Base-by-base conservation (phyloP, 441 rosid species). In the Euphorbia schlechtendalii region DNA sequence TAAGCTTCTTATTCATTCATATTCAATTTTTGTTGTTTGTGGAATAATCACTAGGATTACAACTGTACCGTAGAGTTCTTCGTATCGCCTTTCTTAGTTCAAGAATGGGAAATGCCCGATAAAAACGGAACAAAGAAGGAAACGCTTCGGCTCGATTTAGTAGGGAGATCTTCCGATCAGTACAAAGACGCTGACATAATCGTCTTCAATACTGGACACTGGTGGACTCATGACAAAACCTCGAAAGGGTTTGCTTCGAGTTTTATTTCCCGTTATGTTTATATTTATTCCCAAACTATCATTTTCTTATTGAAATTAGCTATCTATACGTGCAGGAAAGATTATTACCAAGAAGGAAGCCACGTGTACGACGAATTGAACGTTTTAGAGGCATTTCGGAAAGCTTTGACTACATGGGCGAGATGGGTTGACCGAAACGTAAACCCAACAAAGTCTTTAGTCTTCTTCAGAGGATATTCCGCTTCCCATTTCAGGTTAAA, bases 181-280 rank as follows among this genome's bases (percentile, higher is more conserved):
- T 93, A 93, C 69, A 87, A 78, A 73, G 77, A 53, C 21, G 97
- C 95, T 1, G 93, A 93, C 60, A 66, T 90, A 27, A n/a, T n/a
- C n/a, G n/a, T n/a, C n/a, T n/a, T n/a, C n/a, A n/a, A n/a, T n/a
- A n/a, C n/a, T n/a, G n/a, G 98, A 20, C 98, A 93, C 56, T 93
- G 98, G 98, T 90, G 98, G 98, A 93, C 97, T 74, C 99, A 93
- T 60, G 97, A 93, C 9, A 93, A 93, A 76, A 93, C 99, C 56
- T 79, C 96, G 22, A 78, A 70, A 78, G 99, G 99, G 99, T 93
- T 74, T 59, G 73, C 45, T 27, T 11, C 45, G 6, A 20, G 56
- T 20, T 14, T 17, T 9, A 11, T 3, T 0, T 22, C 0, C 15
- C 5, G 22, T 17, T 11, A 55, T 48, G 2, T 5, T n/a, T 27